Percentiles rank a stretch among this genome's conserved stretches.
Conservation (phyloP, 2,329 filamentous ascomycete species). For the Bretziella fagacearum region DNA sequence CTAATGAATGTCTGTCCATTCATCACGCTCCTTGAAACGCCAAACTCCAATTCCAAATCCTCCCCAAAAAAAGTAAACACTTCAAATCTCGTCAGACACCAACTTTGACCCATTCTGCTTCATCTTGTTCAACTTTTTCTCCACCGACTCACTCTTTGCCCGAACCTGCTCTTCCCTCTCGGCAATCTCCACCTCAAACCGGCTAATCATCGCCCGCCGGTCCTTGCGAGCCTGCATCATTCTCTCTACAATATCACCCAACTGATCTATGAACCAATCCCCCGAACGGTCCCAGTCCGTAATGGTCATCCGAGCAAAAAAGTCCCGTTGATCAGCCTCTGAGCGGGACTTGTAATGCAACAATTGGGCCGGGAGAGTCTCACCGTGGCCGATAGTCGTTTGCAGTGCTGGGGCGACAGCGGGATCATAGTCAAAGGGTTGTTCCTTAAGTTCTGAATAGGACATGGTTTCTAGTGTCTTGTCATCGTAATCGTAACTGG, state of each 20-base stretch:
- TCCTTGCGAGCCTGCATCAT: conserved; percentile 31
- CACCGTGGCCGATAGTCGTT: conserved; percentile 23
- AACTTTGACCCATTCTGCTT: conserved; percentile 39
- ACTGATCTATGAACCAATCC: conserved; percentile 42
- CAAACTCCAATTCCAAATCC: too few relatives aligned
- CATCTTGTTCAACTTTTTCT: conserved; percentile 36
- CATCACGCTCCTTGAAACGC: too few relatives aligned
- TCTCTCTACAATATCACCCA: conserved; percentile 31
- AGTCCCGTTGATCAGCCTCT: conserved; percentile 29
- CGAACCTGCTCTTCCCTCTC: conserved; percentile 37
- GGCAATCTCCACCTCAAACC: conserved; percentile 39
- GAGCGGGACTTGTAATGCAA: conserved; percentile 31
- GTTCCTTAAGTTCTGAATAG: conserved; percentile 31
- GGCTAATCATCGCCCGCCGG: conserved; percentile 32
- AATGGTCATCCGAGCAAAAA: conserved; percentile 37
- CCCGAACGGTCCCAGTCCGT: conserved; percentile 42
- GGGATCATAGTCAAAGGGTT: conserved; percentile 42
- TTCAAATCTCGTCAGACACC: conserved; percentile 22
- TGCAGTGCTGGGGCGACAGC: conserved; percentile 23
- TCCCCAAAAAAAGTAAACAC: not conserved
- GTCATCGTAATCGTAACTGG: conserved; percentile 40
- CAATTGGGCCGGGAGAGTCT: conserved; percentile 31
- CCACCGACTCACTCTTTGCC: conserved; percentile 35
- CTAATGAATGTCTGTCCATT: too few relatives aligned
- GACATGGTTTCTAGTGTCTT: conserved; percentile 36